A percentile compares a stretch with the other conserved stretches of the same genome.
These are phyloP conservation scores for Schwanniomyces occidentalis DNA, from an alignment of 805 yeast species.

Conservation along the genomic window DNA sequence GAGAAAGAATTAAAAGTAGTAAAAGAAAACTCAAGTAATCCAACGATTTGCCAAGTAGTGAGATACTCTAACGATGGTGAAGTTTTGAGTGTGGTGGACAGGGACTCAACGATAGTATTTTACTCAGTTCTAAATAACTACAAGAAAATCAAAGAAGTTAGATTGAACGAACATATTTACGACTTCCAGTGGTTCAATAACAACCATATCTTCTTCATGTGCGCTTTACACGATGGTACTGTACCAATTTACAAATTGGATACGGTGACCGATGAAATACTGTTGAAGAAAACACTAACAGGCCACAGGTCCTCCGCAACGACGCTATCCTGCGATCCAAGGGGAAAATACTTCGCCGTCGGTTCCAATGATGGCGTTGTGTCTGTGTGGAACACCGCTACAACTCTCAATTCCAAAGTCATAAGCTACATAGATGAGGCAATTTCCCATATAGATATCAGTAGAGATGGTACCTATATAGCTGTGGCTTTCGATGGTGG, in stretches of 20 bases:
- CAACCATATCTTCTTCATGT: constrained; percentile 29
- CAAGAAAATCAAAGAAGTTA: constrained; percentile 22
- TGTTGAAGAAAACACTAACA: constrained; percentile 19
- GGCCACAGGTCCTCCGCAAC: constrained; percentile 55
- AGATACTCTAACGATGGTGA: constrained; percentile 49
- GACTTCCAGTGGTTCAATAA: constrained; percentile 49
- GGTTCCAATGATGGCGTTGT: constrained; percentile 62
- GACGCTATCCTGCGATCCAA: constrained; percentile 49
- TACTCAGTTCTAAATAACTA: constrained; percentile 33
- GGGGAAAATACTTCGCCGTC: constrained; percentile 49
- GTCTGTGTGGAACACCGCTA: constrained; percentile 47
- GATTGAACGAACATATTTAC: constrained; percentile 30
- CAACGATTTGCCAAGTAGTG: constrained; percentile 20
- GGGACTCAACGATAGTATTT: constrained; percentile 36
- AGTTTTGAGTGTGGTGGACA: constrained; percentile 44
- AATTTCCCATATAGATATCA: constrained; percentile 37
- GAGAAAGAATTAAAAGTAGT: constrained; percentile 31
- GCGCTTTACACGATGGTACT: constrained; percentile 51
- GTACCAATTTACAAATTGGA: constrained; percentile 24
- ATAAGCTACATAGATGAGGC: constrained; percentile 45
- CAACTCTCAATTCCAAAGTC: constrained; percentile 36
- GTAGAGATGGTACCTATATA: constrained; percentile 47
- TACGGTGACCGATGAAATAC: background rate
- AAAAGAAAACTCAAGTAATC: constrained; percentile 9
- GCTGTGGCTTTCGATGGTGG: constrained; percentile 46